Evolutionary conservation across 1,284 basidiomycete genomes (phyloP).

Genomic region (Cryptococcus sp.): DNA sequence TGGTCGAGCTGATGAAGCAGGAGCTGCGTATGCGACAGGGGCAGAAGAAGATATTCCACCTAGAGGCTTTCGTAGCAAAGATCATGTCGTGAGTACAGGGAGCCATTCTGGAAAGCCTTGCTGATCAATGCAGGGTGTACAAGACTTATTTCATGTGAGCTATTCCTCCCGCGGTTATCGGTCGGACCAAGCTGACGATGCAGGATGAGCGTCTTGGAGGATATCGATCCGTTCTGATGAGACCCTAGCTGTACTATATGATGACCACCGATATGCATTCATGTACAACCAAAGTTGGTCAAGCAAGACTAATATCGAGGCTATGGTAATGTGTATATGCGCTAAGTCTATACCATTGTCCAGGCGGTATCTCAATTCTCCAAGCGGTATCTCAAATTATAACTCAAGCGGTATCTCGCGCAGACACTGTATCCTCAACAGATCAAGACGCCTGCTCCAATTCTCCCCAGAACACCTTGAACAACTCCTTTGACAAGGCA

Average conservation of each 20-base stretch:
- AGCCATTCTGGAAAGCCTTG: not conserved
- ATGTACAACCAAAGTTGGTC: too few species aligned
- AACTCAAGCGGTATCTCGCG: too few species aligned
- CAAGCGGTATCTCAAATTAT: too few species aligned
- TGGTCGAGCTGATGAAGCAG: slow-evolving; percentile 47
- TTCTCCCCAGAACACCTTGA: not conserved
- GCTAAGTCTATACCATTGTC: too few species aligned
- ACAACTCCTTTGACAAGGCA: slow-evolving; percentile 46
- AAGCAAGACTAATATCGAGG: too few species aligned
- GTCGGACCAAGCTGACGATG: slow-evolving; percentile 2
- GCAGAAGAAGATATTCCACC: slow-evolving; percentile 90
- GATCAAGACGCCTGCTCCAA: not conserved
- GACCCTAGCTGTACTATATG: not conserved
- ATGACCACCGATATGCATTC: not conserved
- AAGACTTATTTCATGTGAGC: slow-evolving; percentile 37
- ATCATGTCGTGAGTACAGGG: slow-evolving; percentile 38
- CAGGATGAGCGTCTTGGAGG: slow-evolving; percentile 23
- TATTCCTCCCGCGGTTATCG: not conserved
- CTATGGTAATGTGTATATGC: too few species aligned
- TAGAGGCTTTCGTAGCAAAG: slow-evolving; percentile 66
- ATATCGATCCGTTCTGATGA: slow-evolving; percentile 15
- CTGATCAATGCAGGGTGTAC: slow-evolving; percentile 21
- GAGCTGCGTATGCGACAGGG: slow-evolving; percentile 85
- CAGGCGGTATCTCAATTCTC: too few species aligned
- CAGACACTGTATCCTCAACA: slow-evolving; percentile 1